Conservation (phyloP, 352 stramenopile genomes). For the Elongisporangium undulatum region DNA sequence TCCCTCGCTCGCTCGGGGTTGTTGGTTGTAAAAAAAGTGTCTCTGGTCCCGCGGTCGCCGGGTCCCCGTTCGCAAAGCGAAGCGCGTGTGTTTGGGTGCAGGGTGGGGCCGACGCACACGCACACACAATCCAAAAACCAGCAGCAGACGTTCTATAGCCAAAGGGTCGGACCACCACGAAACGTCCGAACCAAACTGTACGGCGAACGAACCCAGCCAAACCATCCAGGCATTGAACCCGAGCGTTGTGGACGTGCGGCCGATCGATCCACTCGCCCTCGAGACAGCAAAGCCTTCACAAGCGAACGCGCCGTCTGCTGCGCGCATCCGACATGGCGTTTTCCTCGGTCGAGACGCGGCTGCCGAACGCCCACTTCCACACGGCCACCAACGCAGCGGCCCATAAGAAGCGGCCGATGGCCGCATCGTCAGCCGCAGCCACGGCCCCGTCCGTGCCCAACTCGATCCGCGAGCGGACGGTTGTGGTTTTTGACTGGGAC, state of each 20-base stretch:
- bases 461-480: slow-evolving; percentile 67
- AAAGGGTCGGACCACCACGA: neutral
- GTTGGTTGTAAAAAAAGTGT: neutral
- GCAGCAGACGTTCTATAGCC: neutral
- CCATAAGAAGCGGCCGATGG: neutral
- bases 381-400: slow-evolving; percentile 8
- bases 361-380: slow-evolving; percentile 10
- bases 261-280: neutral
- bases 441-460: neutral
- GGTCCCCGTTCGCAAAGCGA: neutral
- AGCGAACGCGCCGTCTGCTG: neutral
- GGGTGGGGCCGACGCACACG: neutral
- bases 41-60: neutral
- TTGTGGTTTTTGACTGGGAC: slow-evolving; percentile 88
- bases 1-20: neutral
- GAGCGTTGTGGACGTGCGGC: neutral
- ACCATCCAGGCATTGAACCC: too few species aligned
- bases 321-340: slow-evolving; percentile 27
- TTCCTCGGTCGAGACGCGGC: slow-evolving; percentile 43
- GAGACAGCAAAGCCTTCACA: neutral
- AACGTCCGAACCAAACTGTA: neutral
- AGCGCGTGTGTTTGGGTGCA: neutral
- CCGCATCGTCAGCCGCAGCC: slow-evolving; percentile 5
- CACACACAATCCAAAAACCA: neutral
- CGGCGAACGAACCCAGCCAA: neutral